Evolutionary conservation across 1,284 basidiomycete species (phyloP).

Genomic region (Fistulinella staudtii): DNA sequence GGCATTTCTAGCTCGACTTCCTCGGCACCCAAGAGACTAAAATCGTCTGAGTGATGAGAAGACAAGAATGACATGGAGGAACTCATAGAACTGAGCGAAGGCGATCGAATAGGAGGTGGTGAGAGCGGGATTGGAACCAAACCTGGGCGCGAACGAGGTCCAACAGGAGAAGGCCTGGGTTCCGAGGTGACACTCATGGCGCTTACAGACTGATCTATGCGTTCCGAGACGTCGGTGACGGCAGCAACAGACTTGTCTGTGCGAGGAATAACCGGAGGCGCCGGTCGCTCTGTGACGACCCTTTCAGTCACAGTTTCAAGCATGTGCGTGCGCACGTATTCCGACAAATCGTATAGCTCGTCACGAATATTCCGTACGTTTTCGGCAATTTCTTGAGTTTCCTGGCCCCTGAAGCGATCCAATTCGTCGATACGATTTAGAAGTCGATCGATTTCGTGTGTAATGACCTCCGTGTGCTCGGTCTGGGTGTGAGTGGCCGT

Average conservation of each 20-base stretch:
- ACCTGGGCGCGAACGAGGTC: conserved; percentile 24
- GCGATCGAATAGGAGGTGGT: conserved; percentile 40
- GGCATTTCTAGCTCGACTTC: conserved; percentile 30
- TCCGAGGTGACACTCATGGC: conserved; percentile 27
- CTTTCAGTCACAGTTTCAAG: conserved; percentile 23
- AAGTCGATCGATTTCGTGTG: conserved; percentile 63
- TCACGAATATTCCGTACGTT: conserved; percentile 60
- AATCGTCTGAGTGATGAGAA: conserved; percentile 73
- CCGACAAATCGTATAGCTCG: conserved; percentile 56
- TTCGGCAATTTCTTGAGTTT: conserved; percentile 56
- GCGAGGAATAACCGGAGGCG: conserved; percentile 27
- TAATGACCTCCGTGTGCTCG: conserved; percentile 42
- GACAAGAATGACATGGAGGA: conserved; percentile 62
- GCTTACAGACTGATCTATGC: conserved; percentile 41
- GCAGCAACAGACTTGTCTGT: conserved; percentile 44
- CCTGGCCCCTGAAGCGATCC: conserved; percentile 53
- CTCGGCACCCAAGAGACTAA: conserved; percentile 38
- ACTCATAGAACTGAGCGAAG: conserved; percentile 47
- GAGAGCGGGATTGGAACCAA: conserved; percentile 31
- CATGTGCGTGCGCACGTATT: conserved; percentile 35
- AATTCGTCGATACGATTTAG: conserved; percentile 62
- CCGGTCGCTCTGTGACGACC: conserved; percentile 9
- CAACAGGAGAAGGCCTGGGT: conserved; percentile 24
- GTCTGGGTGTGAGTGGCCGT: conserved; percentile 38
- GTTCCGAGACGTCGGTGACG: conserved; percentile 22